Evolutionary conservation across 192 early-diverging fungal genomes (phyloP).

Genomic region (Entophlyctis luteolus): DNA sequence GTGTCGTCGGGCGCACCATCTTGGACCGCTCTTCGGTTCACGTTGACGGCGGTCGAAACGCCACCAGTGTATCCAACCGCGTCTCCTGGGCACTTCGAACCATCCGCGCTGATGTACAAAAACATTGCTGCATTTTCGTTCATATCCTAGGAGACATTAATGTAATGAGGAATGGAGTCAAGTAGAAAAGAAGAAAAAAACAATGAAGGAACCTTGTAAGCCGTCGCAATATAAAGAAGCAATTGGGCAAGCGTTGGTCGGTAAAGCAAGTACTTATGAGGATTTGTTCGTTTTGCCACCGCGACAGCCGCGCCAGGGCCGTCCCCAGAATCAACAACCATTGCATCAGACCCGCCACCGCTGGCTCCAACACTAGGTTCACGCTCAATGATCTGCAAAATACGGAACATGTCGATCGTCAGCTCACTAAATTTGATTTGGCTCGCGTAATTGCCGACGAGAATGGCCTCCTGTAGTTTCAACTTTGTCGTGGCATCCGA

Average conservation of each 20-base stretch:
- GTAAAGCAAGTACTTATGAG: slow-evolving; percentile 93
- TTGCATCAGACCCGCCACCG: slow-evolving; percentile 10
- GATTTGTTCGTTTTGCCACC: slow-evolving; percentile 52
- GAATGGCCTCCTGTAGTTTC: slow-evolving; percentile 86
- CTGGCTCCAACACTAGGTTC: slow-evolving; percentile 49
- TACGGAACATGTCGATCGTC: slow-evolving; percentile 93
- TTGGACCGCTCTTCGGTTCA: slow-evolving; percentile 58
- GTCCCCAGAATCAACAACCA: slow-evolving; percentile 18
- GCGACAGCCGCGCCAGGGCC: slow-evolving; percentile 46
- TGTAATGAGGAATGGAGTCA: not conserved
- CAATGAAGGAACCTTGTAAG: slow-evolving; percentile 69
- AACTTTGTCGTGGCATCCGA: slow-evolving; percentile 44
- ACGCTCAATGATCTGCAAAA: slow-evolving; percentile 87
- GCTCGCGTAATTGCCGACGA: slow-evolving; percentile 91
- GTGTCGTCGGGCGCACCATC: slow-evolving; percentile 49
- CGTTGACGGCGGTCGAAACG: slow-evolving; percentile 63
- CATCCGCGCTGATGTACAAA: slow-evolving; percentile 89
- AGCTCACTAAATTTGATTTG: slow-evolving; percentile 98
- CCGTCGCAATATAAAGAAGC: slow-evolving; percentile 85
- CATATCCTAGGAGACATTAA: slow-evolving; percentile 59
- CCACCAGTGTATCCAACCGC: slow-evolving; percentile 67
- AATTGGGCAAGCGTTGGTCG: slow-evolving; percentile 86
- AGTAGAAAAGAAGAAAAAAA: not conserved
- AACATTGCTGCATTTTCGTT: slow-evolving; percentile 80
- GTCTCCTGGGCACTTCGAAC: slow-evolving; percentile 41